A percentile compares a stretch with the other conserved stretches of the same genome.
These are phyloP conservation scores for Phytophthora podocarpi DNA, from an alignment of 352 stramenopile genomes.

Conservation along the genomic window DNA sequence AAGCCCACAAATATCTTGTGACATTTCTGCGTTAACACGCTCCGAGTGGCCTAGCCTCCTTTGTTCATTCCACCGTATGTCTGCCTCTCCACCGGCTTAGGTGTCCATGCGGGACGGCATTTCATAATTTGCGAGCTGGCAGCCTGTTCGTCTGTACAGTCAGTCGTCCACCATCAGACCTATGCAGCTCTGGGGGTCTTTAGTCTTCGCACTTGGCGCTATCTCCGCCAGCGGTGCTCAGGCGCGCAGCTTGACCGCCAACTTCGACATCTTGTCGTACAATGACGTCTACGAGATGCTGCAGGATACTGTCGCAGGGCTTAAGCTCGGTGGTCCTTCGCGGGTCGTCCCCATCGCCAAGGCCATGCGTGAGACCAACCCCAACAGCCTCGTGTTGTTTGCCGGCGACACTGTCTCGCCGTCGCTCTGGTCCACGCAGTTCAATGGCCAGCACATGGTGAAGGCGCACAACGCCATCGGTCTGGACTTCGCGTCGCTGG, in stretches of 20 bases:
- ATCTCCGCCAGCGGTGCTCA: constrained; percentile 11
- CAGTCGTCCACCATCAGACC: not conserved
- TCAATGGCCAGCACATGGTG: constrained; percentile 83
- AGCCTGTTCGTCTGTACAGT: not conserved
- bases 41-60: constrained; percentile 14
- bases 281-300: constrained; percentile 86
- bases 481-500: constrained; percentile 73
- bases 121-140: constrained; percentile 16
- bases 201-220: constrained; percentile 11
- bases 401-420: constrained; percentile 82
- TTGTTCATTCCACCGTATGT: constrained; percentile 25
- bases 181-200: constrained; percentile 27
- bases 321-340: constrained; percentile 76
- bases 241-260: constrained; percentile 49
- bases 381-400: constrained; percentile 80
- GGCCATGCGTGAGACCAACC: constrained; percentile 57
- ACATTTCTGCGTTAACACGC: constrained; percentile 17
- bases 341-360: constrained; percentile 71
- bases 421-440: constrained; percentile 82
- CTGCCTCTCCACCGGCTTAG: constrained; percentile 24
- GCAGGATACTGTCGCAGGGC: constrained; percentile 60
- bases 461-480: constrained; percentile 78
- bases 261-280: constrained; percentile 73
- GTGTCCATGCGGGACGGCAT: constrained; percentile 6
- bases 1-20: constrained; percentile 19